These are phyloP conservation scores for Balakata baccata DNA, from an alignment of 345 rosid genomes.

Conservation along the genomic window DNA sequence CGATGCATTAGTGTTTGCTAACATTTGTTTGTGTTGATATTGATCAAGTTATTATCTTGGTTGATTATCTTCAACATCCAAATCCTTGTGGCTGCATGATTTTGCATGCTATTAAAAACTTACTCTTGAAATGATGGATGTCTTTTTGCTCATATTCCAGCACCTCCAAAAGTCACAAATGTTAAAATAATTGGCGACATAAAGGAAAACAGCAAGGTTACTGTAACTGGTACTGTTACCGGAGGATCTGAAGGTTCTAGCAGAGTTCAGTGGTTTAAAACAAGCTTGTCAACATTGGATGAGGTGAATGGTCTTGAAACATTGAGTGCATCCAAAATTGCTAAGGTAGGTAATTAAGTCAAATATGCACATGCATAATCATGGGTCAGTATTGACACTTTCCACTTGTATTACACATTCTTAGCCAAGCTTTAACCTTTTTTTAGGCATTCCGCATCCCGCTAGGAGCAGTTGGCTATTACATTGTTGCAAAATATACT, in stretches of 20 bases:
- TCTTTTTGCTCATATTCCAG: slow-evolving; percentile 40
- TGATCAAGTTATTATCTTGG: slow-evolving; percentile 1
- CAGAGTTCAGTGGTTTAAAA: slow-evolving; percentile 94
- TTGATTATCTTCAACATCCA: background rate
- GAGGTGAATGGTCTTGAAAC: slow-evolving; percentile 72
- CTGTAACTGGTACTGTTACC: slow-evolving; percentile 70
- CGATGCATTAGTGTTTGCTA: background rate
- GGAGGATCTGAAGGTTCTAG: slow-evolving; percentile 96
- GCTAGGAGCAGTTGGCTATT: slow-evolving; percentile 83
- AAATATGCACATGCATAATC: slow-evolving; percentile 3
- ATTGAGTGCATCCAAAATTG: slow-evolving; percentile 76
- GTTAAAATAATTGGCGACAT: slow-evolving; percentile 83
- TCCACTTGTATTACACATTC: slow-evolving; percentile 8
- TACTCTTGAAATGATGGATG: slow-evolving; percentile 14
- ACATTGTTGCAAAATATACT: slow-evolving; percentile 75
- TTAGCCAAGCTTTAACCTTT: slow-evolving; percentile 28
- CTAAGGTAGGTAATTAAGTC: slow-evolving; percentile 52
- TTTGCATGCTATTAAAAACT: slow-evolving; percentile 4
- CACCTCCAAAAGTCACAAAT: slow-evolving; percentile 88
- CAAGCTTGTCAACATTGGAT: slow-evolving; percentile 48
- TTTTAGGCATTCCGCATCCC: slow-evolving; percentile 89
- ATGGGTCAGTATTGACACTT: slow-evolving; percentile 9
- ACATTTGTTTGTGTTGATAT: background rate
- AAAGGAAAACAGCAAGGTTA: slow-evolving; percentile 81
- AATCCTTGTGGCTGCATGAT: slow-evolving; percentile 13